phyloP scores from a whole-genome alignment of 257 asterid species.

The Rauvolfia tetraphylla region DNA sequence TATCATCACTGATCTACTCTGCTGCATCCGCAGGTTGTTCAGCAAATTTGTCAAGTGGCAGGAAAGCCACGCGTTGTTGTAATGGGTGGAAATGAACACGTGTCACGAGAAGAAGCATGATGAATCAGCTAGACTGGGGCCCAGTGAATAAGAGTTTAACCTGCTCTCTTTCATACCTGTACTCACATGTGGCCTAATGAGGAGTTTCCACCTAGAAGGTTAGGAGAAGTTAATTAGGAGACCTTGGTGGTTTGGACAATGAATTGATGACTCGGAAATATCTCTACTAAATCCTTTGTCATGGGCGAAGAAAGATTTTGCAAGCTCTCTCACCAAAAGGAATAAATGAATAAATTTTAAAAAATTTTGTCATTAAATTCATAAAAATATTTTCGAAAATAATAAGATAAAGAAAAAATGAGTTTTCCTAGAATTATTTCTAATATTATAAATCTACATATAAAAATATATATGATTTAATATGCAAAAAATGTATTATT shows the following conservation, averaged over 20 bases:
- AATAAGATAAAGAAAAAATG: too few relatives aligned
- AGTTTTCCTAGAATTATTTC: too few relatives aligned
- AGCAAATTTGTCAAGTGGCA: neutral
- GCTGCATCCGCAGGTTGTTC: neutral
- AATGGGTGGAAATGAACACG: neutral
- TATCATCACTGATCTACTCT: neutral
- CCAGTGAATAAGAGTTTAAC: neutral
- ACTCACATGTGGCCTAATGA: neutral
- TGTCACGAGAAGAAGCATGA: neutral
- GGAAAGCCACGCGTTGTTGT: neutral
- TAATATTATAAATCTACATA: too few relatives aligned
- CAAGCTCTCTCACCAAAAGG: neutral
- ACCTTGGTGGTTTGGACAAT: neutral
- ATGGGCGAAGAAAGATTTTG: too few relatives aligned
- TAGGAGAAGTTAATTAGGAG: neutral
- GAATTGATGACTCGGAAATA: too few relatives aligned
- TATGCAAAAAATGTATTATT: too few relatives aligned
- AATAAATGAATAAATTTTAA: neutral
- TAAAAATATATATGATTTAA: too few relatives aligned
- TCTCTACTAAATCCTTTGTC: too few relatives aligned
- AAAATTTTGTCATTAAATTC: too few relatives aligned
- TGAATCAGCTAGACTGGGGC: neutral
- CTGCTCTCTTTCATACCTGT: neutral
- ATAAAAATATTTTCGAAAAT: too few relatives aligned
- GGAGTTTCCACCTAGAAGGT: neutral